Evolutionary conservation across 1,284 basidiomycete genomes (phyloP), one percentile per base, ranked within the genome.

Genomic region (Fistulinella staudtii): DNA sequence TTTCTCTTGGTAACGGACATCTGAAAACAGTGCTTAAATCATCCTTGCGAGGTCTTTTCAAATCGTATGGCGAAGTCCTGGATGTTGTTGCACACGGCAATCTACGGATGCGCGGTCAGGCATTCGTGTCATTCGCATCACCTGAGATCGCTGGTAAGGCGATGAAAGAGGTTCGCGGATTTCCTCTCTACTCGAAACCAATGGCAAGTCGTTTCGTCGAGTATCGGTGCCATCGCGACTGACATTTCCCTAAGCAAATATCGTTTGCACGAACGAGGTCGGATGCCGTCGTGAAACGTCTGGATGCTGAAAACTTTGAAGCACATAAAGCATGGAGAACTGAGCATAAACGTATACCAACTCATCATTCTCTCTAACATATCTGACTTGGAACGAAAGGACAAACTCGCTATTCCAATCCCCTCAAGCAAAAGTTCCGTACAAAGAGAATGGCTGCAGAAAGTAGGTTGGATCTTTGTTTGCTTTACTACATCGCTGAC

Each of bases 31-130:
- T 94, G 23, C 78, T 99, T 59, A 97, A 95, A 69, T 74, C 89
- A 47, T 92, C 93, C 1, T 74, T 99, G 35, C 76, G 80, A 17
- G 86, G 87, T 30, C 75, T 99, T 37, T 98, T 99, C 76, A 92
- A 92, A 66, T 81, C 87, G 25, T 99, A 98, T 61, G 91, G 92
- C 15, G 85, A 89, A 47, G 85, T 99, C 6, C 68, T 95, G 23
- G 92, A 93, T 56, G 89, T 99, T 14, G 85, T 93, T 8, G 93
- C 94, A 6, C 95, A 99, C 67, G 70, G 75, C 44, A 98, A 97
- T 70, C 68, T 97, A 49, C 82, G 95, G 25, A 99, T 99, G 96
- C 79, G 96, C 31, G 95, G 95, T 10, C 95, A 99, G 70, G 95
- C 95, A 5, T 99, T 99, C 61, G 89, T 99, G 15, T 92, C 90